A percentile compares a stretch with the other conserved stretches of the same genome.
Conservation (phyloP, 495 filamentous ascomycete genomes). For the Saxophila tyrrhenica region DNA sequence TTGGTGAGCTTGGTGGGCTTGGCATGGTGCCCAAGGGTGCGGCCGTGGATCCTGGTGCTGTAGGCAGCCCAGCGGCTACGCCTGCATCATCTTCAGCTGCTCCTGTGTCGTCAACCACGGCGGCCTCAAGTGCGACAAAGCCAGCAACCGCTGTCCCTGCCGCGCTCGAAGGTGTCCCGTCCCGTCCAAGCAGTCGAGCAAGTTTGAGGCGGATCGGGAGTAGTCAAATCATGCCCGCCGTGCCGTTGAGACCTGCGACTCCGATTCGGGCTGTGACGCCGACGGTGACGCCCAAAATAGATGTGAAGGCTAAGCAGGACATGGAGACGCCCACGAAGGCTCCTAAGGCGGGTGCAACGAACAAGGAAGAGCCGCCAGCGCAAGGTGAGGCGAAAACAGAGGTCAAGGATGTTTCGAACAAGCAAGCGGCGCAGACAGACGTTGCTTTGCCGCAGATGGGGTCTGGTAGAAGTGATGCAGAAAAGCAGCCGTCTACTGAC, state of each 20-base stretch:
- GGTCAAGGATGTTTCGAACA: no score
- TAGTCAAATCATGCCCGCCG: constrained; percentile 7
- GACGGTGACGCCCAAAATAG: background rate
- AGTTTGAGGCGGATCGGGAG: constrained; percentile 8
- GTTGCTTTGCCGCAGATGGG: no score
- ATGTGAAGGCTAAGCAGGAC: background rate
- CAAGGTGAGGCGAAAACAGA: background rate
- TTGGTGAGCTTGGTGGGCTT: background rate
- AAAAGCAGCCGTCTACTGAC: background rate
- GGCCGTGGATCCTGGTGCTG: background rate
- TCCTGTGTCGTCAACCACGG: background rate
- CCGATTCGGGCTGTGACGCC: constrained; percentile 4
- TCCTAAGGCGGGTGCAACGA: background rate
- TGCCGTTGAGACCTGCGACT: constrained; percentile 11
- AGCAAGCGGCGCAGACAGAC: no score
- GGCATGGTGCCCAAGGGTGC: background rate
- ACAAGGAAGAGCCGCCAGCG: background rate
- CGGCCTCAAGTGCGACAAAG: background rate
- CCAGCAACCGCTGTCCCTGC: constrained; percentile 5
- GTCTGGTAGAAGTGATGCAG: no score
- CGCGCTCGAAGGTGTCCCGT: constrained; percentile 2
- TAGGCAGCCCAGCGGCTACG: background rate
- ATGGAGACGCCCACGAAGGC: constrained; percentile 13
- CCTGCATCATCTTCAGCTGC: background rate
- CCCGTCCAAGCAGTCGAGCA: background rate